Base-by-base conservation (phyloP, 2,329 filamentous ascomycete genomes). In the Sarocladium oryzae region DNA sequence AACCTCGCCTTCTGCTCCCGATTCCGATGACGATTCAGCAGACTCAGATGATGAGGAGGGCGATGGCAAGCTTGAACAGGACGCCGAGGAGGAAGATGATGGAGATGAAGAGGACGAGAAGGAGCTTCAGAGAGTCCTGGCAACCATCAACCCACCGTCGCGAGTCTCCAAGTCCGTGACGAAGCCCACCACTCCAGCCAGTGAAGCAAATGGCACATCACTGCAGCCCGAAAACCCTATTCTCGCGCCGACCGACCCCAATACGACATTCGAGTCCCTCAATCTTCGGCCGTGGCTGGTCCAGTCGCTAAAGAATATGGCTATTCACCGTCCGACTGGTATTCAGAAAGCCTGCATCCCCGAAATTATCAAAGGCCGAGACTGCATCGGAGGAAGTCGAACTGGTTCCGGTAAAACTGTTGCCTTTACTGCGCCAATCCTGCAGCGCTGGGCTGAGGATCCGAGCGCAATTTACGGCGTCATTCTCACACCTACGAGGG, bases 351-450 rank as follows among this genome's bases (percentile, higher is more conserved):
- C 84, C 50, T 95, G 89, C 64, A 97, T 99, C 61, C 91, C 92
- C 1, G 87, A 93, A 65, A 96, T 97, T 54, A 68, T 99, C 30
- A 85, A 89, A 59, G 93, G 93, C 5, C 80, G 88, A 60, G 91
- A 99, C 69, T 96, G 90, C 64, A 96, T 99, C 60, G 93, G 93
- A 63, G 91, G 91, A 33, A 95, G 89, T 63, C 80, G 90, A 56
- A 99, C 93, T 0, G 93, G 93, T 74, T 96, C 92, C 11, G 93
- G 93, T 70, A 99, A 99, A 73, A 99, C 93, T 3, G 85, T 97
- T 38, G 91, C 93, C 1, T 99, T 99, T 68, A 88, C 92, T 1
- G 89, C 91, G 9, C 93, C 93, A 0, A 95, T 99, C 54, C 73
- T 99, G 56, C 92, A 97, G 66, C 86, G 86, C 67, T 97, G 91